Evolutionary conservation across 2,329 filamentous ascomycete species (phyloP).

Genomic region (Alternaria alternata): DNA sequence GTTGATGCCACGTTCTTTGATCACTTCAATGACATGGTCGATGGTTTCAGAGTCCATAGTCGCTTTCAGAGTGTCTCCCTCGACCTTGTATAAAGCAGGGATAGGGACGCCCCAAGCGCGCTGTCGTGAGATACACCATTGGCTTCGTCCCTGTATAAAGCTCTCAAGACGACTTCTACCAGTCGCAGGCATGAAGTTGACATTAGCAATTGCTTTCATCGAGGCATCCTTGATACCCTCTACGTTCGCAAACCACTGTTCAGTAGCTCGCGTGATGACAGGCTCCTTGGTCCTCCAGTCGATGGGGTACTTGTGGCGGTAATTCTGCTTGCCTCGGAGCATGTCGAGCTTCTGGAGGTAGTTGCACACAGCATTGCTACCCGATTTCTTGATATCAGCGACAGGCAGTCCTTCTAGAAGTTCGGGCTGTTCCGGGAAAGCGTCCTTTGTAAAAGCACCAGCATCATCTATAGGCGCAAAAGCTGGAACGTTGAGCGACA

Average conservation of each 20-base stretch:
- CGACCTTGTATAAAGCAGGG: conserved; percentile 79
- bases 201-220: conserved; percentile 71
- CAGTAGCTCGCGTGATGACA: conserved; percentile 88
- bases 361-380: conserved; percentile 69
- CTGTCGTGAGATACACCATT: conserved; percentile 98
- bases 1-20: conserved; percentile 81
- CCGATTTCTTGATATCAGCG: conserved; percentile 67
- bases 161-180: conserved; percentile 80
- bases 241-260: conserved; percentile 98
- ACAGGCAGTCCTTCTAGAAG: conserved; percentile 76
- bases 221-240: conserved; percentile 80
- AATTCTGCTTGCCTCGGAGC: conserved; percentile 75
- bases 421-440: conserved; percentile 74
- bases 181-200: conserved; percentile 79
- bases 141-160: conserved; percentile 85
- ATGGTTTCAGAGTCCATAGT: conserved; percentile 82
- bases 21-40: conserved; percentile 81
- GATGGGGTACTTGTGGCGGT: conserved; percentile 94
- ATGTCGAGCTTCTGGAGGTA: conserved; percentile 62
- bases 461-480: conserved; percentile 84
- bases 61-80: conserved; percentile 68
- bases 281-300: conserved; percentile 97
- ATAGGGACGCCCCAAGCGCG: conserved; percentile 97
- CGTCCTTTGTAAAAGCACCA: conserved; percentile 81
- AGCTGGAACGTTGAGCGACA: conserved; percentile 71